These are phyloP conservation scores for Curvularia spicifera DNA, from an alignment of 2,329 filamentous ascomycete species.

Conservation along the genomic window DNA sequence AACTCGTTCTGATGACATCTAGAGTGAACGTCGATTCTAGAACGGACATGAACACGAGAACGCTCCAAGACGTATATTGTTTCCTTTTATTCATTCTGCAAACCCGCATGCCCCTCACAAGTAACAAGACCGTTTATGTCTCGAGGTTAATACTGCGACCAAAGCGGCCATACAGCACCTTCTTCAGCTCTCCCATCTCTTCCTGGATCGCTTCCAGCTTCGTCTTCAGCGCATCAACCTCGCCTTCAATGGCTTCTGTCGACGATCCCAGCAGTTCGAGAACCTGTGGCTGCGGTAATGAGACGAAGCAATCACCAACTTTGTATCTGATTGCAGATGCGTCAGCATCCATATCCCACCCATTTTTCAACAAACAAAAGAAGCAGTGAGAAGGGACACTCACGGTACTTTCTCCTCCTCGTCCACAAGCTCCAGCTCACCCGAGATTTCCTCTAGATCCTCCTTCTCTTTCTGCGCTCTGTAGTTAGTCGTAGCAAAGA, in stretches of 20 bases:
- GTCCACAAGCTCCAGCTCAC: constrained; percentile 90
- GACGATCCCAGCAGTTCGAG: constrained; percentile 81
- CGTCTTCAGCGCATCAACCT: constrained; percentile 77
- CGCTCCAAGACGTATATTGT: background rate
- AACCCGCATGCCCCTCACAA: background rate
- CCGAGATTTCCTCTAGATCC: constrained; percentile 90
- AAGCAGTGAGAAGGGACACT: constrained; percentile 42
- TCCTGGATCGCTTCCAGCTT: constrained; percentile 76
- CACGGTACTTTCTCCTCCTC: constrained; percentile 94
- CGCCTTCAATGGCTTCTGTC: constrained; percentile 74
- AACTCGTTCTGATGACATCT: too few relatives aligned
- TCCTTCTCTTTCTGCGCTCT: constrained; percentile 89
- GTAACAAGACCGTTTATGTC: constrained; percentile 58
- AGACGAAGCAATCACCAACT: constrained; percentile 94
- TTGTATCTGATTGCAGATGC: constrained; percentile 73
- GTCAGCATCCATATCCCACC: background rate
- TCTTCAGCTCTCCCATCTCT: constrained; percentile 89
- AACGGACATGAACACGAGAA: too few relatives aligned
- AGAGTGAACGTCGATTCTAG: too few relatives aligned
- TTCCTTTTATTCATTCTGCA: background rate
- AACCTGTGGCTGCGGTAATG: constrained; percentile 80
- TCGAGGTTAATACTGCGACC: constrained; percentile 97
- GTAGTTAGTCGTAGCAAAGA: background rate
- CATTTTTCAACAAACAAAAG: background rate
- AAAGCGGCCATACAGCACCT: constrained; percentile 91